Base-by-base conservation (phyloP, 176 grass and related monocot species). In the Chrysopogon serrulatus region DNA sequence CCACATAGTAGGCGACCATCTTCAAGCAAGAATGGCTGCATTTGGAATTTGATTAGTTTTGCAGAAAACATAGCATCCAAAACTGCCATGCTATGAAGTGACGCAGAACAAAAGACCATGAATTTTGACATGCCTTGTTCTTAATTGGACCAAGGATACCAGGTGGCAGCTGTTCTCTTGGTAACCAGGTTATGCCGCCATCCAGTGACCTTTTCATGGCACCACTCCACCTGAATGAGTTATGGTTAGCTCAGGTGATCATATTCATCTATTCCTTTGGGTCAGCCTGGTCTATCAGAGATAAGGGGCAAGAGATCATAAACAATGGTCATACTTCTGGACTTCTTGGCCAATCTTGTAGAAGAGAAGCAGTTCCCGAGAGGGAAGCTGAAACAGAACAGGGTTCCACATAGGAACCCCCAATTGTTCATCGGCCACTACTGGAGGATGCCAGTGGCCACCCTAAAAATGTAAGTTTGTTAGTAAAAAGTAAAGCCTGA, bases 81-180 rank as follows among this genome's bases (percentile, higher is more conserved):
- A 65, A 62, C 23, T 60, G 21, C 53, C 61, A 45, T 73, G 54
- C 70, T 49, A 86, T 73, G n/a, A 77, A 77, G 63, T 32, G 21
- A 81, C 41, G 31, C 18, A 80, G 68, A 32, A 64, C 2, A 42
- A 86, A 43, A 43, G 5, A 54, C 3, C 23, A 79, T 2, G 3
- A n/a, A 83, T 48, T 79, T 86, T 63, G 11, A 83, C 71, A 85
- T 92, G 60, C 93, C 91, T 98, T 95, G 80, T 98, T 98, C 80
- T 98, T 98, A 77, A 91, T 93, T 80, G 96, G 93, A 32, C 96
- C 96, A 83, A 98, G 93, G 57, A 98, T 98, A 69, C 96, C 93
- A 90, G 93, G 91, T 54, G 96, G 93, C 34, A 98, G 82, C 78
- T 98, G 96, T 49, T 98, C 89, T 90, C 96, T 87, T 31, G 85